Base-by-base conservation (phyloP, 225 moss, liverwort and hornwort genomes). In the Polytrichum formosum region DNA sequence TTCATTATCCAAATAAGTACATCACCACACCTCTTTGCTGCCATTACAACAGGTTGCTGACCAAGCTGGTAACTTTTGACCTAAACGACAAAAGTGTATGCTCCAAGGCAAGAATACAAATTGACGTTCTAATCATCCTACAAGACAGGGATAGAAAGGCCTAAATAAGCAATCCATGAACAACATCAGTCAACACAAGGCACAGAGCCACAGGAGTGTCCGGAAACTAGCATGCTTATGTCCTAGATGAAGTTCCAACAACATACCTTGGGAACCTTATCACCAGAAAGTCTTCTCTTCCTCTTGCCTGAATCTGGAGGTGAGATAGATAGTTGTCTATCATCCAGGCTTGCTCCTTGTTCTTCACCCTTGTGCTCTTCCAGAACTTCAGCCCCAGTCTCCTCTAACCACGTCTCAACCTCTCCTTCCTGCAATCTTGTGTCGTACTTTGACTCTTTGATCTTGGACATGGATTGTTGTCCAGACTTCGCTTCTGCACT, bases 311-410 rank as follows among this genome's bases (percentile, higher is more conserved):
- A 23, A 23, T 23, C 23, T 23, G 23, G 23, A 23, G 23, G 23
- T 23, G 23, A 23, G 23, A 68, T 78, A 63, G 93, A 90, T 56
- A 26, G 26, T 26, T 26, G 26, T 58, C 82, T 64, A 65, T 86
- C 84, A 30, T 88, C 88, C 62, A 72, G 84, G 30, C 79, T 77
- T 71, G 61, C 79, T 69, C 84, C 88, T 58, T 78, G 84, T 77
- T 85, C 90, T 64, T 67, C 73, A 53, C 61, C 79, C 73, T 78
- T 87, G 18, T 59, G 77, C 64, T 65, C 74, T 74, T 75, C 79
- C 77, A 82, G 80, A 16, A 63, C 72, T 69, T 74, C 78, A 60
- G 56, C 54, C 56, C 70, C 76, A 63, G 66, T 78, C 70, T 83
- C 81, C 6, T 72, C 76, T 30, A 65, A 64, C 71, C 72, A 72